phyloP scores from a whole-genome alignment of 768 basidiomycete genomes.

The Tulasnella sp. region DNA sequence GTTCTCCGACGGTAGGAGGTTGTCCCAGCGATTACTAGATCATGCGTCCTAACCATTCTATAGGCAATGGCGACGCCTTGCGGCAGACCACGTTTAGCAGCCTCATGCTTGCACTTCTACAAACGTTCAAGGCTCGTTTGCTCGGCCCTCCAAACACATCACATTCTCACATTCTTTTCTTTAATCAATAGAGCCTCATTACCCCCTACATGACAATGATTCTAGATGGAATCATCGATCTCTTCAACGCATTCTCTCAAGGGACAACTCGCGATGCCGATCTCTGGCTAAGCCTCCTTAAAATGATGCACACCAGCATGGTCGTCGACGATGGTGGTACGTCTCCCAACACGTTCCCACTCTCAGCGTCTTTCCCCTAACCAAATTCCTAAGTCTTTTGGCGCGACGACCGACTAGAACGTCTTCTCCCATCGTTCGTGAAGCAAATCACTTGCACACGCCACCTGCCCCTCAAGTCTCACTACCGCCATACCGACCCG shows the following conservation, averaged over 20 bases:
- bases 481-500: too few species aligned
- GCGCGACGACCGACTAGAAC: conserved; percentile 67
- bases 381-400: conserved; percentile 53
- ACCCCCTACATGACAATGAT: conserved; percentile 81
- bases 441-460: conserved; percentile 47
- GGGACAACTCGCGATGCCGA: conserved; percentile 25
- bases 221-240: conserved; percentile 52
- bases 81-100: conserved; percentile 63
- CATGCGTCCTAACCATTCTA: not conserved
- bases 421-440: conserved; percentile 46
- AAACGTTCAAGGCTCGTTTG: conserved; percentile 72
- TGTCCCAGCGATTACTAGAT: not conserved
- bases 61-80: conserved; percentile 22
- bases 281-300: conserved; percentile 54
- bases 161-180: not conserved
- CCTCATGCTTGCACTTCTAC: conserved; percentile 58
- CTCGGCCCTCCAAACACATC: not conserved
- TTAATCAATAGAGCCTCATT: conserved; percentile 55
- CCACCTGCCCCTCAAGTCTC: conserved; percentile 20
- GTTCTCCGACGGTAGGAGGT: conserved; percentile 37
- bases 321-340: conserved; percentile 68
- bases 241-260: conserved; percentile 40
- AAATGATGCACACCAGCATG: conserved; percentile 55
- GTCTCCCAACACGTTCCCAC: conserved; percentile 21
- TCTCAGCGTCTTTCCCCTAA: not conserved